Base-by-base conservation (phyloP, 2,329 filamentous ascomycete species). In the Claviceps pusilla region DNA sequence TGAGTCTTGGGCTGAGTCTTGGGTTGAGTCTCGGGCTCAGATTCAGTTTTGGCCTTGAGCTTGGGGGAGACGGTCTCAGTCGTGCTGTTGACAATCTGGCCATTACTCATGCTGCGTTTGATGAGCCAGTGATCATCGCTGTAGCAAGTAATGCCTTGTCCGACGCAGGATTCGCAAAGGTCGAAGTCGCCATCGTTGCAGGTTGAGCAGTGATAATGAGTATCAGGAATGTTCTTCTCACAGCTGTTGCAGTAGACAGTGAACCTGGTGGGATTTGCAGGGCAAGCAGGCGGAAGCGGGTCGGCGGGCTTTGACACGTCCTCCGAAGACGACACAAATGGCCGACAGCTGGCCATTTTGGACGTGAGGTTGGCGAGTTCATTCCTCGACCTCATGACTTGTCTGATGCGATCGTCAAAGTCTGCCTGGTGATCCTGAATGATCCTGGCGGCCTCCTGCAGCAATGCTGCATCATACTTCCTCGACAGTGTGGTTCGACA, bases 111-210 rank as follows among this genome's bases (percentile, higher is more conserved):
- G 58, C 81, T 82, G 56, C 93, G 85, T 79, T 95, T 96, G 68
- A 97, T 91, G 69, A 98, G 76, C 90, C 89, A 96, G 72, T 98
- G 93, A 58, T 82, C 79, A 35, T 84, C 78, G 55, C 83, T 83
- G 58, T 83, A 79, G 73, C 94, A 98, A 45, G 86, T 79, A 55
- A 86, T 76, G 58, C 90, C 90, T 46, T 76, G 73, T 51, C 83
- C 78, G 50, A 96, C 81, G 64, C 93, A 98, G 6, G 74, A 69
- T 59, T 83, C 78, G 75, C 94, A 98, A 35, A 98, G 79, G 65
- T 98, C 93, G 64, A 90, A 98, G 68, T 98, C 93, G 45, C 91
- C 93, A 55, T 86, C 81, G 59, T 97, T 89, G 66, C 93, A 98
- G 55, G 86, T 87, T 60, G 87, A 87, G 75, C 94, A 98, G 72